A percentile compares a stretch with the other conserved stretches of the same genome.
Evolutionary conservation across 1,139 yeast species (phyloP).

Genomic region (Oligophagozyma castellii): DNA sequence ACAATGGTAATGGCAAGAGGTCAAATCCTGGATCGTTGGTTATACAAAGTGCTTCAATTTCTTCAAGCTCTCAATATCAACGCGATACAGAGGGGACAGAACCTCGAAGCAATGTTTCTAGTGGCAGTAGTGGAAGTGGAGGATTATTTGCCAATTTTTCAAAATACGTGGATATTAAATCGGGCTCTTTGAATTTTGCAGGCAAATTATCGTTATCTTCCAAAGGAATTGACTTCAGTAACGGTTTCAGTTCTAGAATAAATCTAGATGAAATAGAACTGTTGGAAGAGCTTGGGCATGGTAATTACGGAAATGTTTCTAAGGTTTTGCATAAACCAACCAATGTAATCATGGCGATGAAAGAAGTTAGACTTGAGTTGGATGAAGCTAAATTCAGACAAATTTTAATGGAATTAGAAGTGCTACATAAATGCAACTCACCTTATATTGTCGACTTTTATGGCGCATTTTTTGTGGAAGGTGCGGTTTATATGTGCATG

Average conservation of each 20-base stretch:
- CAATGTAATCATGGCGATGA: constrained; percentile 89
- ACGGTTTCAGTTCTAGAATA: constrained; percentile 78
- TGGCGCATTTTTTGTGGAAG: constrained; percentile 95
- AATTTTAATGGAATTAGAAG: constrained; percentile 89
- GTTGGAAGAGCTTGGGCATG: constrained; percentile 79
- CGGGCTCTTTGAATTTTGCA: constrained; percentile 82
- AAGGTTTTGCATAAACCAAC: constrained; percentile 93
- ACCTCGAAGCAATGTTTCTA: constrained; percentile 11
- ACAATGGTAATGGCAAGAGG: constrained; percentile 10
- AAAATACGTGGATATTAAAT: constrained; percentile 77
- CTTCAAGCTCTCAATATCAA: constrained; percentile 16
- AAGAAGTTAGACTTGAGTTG: constrained; percentile 81
- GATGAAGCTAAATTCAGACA: constrained; percentile 88
- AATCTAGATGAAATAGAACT: constrained; percentile 78
- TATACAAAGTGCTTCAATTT: constrained; percentile 22
- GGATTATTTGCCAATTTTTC: constrained; percentile 64
- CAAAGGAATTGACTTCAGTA: constrained; percentile 78
- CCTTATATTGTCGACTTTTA: constrained; percentile 90
- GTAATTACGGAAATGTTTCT: constrained; percentile 90
- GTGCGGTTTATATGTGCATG: constrained; percentile 97
- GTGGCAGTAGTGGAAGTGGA: constrained; percentile 15
- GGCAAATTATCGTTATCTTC: constrained; percentile 91
- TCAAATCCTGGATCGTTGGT: constrained; percentile 23
- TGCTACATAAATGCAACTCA: constrained; percentile 78
- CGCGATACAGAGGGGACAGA: constrained; percentile 20